Evolutionary conservation across 768 basidiomycete species (phyloP), one percentile per base, ranked within the genome.

Genomic region (Lentinula boryana): DNA sequence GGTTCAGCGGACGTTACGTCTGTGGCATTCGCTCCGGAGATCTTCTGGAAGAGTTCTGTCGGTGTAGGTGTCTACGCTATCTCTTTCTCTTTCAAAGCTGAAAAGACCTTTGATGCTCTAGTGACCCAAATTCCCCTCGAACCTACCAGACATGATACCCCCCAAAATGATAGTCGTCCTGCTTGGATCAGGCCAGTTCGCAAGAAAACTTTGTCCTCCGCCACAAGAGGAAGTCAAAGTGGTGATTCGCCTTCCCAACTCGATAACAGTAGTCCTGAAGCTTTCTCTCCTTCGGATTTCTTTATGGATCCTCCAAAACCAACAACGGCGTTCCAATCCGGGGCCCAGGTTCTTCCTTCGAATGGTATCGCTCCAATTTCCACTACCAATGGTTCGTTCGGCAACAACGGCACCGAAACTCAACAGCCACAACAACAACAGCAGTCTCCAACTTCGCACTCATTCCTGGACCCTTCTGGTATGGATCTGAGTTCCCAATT

Each of bases 41-140:
- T 73, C 80, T 96, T 46, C 89, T 97, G 82, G 94, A 96, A 69
- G 95, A 96, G 71, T 95, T 95, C 71, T 96, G 95, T 75, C 85
- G 94, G 70, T 74, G 93, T 88, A 63, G 72, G 77, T 77, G 27
- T 15, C 32, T 44, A 40, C n/a, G 10, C 15, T n/a, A 57, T 62
- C 49, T 53, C 41, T 31, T 35, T 46, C 32, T 23, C 51, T 65
- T 36, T 16, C 40, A 40, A 58, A 41, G 32, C 18, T 63, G 58
- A 60, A 40, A 41, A 43, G n/a, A 35, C 7, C 50, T 51, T 27
- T 16, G 15, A 48, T 44, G 12, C 55, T 18, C 41, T 58, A 90
- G 87, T 89, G 67, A 93, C 92, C 3, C 87, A 91, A 69, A 93
- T 95, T 63, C 93, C 94, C 51, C 81, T 95, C 53, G 92, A 95